These are phyloP conservation scores for Myriosclerotinia curreyana DNA, from an alignment of 2,329 filamentous ascomycete genomes.

Conservation along the genomic window DNA sequence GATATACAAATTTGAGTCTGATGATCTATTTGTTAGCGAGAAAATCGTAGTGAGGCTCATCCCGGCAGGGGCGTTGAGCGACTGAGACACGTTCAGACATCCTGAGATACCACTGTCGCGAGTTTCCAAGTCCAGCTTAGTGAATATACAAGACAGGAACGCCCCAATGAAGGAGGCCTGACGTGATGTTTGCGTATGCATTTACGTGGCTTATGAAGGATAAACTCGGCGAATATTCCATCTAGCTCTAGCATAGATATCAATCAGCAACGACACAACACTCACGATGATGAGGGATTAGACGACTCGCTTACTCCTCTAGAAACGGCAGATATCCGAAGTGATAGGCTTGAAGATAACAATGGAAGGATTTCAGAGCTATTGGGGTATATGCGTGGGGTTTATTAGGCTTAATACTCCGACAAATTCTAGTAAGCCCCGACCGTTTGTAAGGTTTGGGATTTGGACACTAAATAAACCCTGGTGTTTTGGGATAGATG, in stretches of 20 bases:
- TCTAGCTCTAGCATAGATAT: not conserved
- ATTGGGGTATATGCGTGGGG: not conserved
- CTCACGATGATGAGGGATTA: not conserved
- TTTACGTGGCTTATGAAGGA: slow-evolving; percentile 6
- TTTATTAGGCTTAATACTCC: not conserved
- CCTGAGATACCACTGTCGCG: not conserved
- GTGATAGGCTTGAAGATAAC: not conserved
- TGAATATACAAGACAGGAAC: not conserved
- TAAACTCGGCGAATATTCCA: not conserved
- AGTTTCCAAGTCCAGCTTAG: not conserved
- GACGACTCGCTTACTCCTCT: not conserved
- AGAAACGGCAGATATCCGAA: not conserved
- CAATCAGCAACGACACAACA: not conserved
- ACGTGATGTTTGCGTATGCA: not conserved
- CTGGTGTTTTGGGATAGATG: not conserved
- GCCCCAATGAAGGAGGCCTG: not conserved
- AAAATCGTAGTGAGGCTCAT: too few species aligned
- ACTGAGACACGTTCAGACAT: not conserved
- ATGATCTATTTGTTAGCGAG: not conserved
- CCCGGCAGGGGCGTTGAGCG: too few species aligned
- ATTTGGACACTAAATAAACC: not conserved
- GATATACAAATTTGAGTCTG: not conserved
- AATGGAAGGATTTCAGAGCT: not conserved
- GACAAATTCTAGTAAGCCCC: not conserved
- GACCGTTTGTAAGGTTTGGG: not conserved